phyloP scores from a whole-genome alignment of 192 early-diverging fungal genomes.

The Gamsiella multidivaricata region DNA sequence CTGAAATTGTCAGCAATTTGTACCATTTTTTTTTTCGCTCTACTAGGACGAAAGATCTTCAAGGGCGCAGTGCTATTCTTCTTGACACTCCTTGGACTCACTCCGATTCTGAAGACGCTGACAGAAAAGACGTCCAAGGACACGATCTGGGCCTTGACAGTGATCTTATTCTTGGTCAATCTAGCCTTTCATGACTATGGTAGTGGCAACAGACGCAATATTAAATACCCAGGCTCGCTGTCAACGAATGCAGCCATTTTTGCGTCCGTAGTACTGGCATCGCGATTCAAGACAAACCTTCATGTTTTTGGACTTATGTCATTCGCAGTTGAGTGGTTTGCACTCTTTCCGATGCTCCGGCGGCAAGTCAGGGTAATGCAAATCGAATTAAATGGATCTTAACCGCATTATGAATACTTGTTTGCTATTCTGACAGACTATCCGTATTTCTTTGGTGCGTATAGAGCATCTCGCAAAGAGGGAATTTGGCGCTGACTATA shows the following conservation, averaged over 20 bases:
- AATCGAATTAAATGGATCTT: no score
- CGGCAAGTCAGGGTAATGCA: constrained; percentile 79
- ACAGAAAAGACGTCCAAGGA: constrained; percentile 91
- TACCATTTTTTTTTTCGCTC: constrained; percentile 4
- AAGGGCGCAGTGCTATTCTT: constrained; percentile 81
- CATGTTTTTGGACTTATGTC: constrained; percentile 89
- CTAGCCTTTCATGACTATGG: constrained; percentile 92
- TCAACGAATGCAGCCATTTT: constrained; percentile 98
- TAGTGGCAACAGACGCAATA: constrained; percentile 56
- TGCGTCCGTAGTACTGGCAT: constrained; percentile 91
- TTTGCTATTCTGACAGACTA: not conserved
- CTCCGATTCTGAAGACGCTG: constrained; percentile 91
- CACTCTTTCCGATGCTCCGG: constrained; percentile 92
- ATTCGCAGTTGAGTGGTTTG: constrained; percentile 93
- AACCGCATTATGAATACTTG: no score
- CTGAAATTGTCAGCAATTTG: not conserved
- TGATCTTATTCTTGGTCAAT: constrained; percentile 85
- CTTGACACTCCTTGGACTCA: constrained; percentile 81
- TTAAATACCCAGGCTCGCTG: constrained; percentile 87
- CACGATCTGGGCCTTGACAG: constrained; percentile 93
- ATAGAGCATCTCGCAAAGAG: constrained; percentile 50
- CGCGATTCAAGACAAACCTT: constrained; percentile 82
- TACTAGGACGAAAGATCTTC: constrained; percentile 57
- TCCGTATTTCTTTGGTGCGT: not conserved
- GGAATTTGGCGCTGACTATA: constrained; percentile 67